A percentile compares a stretch with the other conserved stretches of the same genome.
Conservation (phyloP, 2,329 filamentous ascomycete genomes). For the Apiospora malaysiana region DNA sequence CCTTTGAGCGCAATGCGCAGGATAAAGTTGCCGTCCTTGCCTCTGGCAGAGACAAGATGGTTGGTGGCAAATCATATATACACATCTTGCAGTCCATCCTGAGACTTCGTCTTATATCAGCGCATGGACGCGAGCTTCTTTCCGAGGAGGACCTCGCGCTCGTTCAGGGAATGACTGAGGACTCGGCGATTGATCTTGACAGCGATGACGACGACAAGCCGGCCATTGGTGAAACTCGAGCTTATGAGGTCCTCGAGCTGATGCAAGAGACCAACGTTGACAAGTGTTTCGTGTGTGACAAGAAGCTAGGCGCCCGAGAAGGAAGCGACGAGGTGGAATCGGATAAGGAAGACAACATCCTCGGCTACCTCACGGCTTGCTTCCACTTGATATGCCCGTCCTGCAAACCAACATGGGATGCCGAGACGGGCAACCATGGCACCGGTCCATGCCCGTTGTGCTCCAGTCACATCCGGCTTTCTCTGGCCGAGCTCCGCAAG, state of each 20-base stretch:
- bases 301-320: conserved; percentile 61
- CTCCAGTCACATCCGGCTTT: conserved; percentile 64
- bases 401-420: conserved; percentile 69
- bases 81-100: conserved; percentile 92
- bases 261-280: conserved; percentile 84
- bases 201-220: conserved; percentile 72
- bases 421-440: conserved; percentile 55
- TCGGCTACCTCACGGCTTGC: conserved; percentile 85
- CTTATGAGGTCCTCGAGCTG: conserved; percentile 84
- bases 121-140: conserved; percentile 90
- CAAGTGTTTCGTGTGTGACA: conserved; percentile 72
- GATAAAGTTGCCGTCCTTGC: conserved; percentile 79
- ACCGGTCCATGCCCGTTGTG: conserved; percentile 72
- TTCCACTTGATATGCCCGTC: conserved; percentile 82
- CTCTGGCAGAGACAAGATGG: conserved; percentile 64
- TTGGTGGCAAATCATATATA: conserved; percentile 88
- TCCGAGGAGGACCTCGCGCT: conserved; percentile 81
- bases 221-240: conserved; percentile 70
- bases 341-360: conserved; percentile 66
- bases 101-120: conserved; percentile 87
- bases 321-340: conserved; percentile 61
- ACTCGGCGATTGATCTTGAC: conserved; percentile 88
- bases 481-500: conserved; percentile 72
- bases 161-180: conserved; percentile 80
- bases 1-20: conserved; percentile 82